Evolutionary conservation across 495 filamentous ascomycete species (phyloP).

Genomic region (Rostrohypoxylon terebratum): DNA sequence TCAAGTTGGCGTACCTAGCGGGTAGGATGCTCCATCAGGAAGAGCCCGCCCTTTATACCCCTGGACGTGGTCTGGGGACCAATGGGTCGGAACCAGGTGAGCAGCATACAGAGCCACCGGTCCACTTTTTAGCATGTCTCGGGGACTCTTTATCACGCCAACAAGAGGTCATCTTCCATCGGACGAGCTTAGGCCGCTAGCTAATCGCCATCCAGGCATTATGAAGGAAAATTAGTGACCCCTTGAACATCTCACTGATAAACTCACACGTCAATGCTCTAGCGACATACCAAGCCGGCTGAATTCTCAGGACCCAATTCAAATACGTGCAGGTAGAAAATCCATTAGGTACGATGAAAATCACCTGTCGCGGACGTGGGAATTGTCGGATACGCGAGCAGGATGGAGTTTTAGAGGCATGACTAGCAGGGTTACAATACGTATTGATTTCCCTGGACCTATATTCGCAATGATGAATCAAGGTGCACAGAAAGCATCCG

Average conservation of each 20-base stretch:
- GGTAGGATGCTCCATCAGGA: conserved; percentile 74
- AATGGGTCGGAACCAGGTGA: conserved; percentile 72
- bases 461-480: too few relatives aligned
- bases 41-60: conserved; percentile 78
- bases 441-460: too few relatives aligned
- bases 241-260: conserved; percentile 78
- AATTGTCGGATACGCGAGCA: too few relatives aligned
- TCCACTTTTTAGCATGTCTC: background rate
- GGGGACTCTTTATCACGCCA: background rate
- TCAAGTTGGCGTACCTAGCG: conserved; percentile 72
- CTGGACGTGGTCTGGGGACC: conserved; percentile 82
- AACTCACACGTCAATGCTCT: conserved; percentile 83
- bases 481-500: too few relatives aligned
- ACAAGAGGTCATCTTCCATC: background rate
- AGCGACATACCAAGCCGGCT: conserved; percentile 84
- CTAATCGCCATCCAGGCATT: background rate
- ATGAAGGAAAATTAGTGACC: conserved; percentile 64
- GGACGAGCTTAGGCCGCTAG: background rate
- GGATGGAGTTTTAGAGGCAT: too few relatives aligned
- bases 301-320: conserved; percentile 38
- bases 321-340: background rate
- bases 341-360: background rate
- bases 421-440: too few relatives aligned
- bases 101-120: background rate
- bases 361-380: background rate